Evolutionary conservation across 768 basidiomycete genomes (phyloP).

Genomic region (Kondoa subrosea): DNA sequence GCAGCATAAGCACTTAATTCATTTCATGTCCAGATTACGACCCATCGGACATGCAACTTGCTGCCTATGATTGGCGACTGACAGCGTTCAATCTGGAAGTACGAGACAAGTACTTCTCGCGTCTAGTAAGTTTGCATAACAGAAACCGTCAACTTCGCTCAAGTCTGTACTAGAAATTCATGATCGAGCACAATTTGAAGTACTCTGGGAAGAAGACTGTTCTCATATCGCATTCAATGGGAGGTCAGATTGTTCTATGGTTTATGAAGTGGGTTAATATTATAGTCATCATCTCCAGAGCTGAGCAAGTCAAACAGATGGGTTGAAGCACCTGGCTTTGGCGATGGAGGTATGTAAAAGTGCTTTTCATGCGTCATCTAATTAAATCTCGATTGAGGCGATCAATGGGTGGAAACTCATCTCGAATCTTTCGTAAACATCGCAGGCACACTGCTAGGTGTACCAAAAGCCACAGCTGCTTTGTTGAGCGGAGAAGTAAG

Average conservation of each 20-base stretch:
- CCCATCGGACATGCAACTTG: constrained; percentile 54
- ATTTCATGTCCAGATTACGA: too few species aligned
- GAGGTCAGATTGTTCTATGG: constrained; percentile 29
- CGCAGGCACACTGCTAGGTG: constrained; percentile 64
- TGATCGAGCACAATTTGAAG: constrained; percentile 61
- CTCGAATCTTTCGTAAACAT: constrained; percentile 63
- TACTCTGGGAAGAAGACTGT: constrained; percentile 64
- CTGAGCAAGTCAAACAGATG: constrained; percentile 39
- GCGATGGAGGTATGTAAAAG: constrained; percentile 57
- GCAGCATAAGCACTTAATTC: too few species aligned
- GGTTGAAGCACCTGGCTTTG: constrained; percentile 75
- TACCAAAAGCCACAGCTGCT: constrained; percentile 79
- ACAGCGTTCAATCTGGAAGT: constrained; percentile 82
- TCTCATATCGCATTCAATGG: constrained; percentile 38
- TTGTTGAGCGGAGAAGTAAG: constrained; percentile 92
- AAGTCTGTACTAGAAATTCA: constrained; percentile 43
- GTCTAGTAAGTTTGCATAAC: constrained; percentile 11
- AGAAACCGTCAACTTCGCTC: neutral
- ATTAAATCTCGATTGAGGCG: too few species aligned
- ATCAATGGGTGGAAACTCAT: constrained; percentile 94
- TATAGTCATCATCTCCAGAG: neutral
- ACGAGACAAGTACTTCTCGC: constrained; percentile 75
- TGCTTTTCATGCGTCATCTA: too few species aligned
- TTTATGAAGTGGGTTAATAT: constrained; percentile 20
- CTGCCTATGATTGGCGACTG: constrained; percentile 79